Percentiles rank a stretch among this genome's conserved stretches.
These are phyloP conservation scores for Kluyveromyces lactis DNA, from an alignment of 805 yeast genomes.

Conservation along the genomic window DNA sequence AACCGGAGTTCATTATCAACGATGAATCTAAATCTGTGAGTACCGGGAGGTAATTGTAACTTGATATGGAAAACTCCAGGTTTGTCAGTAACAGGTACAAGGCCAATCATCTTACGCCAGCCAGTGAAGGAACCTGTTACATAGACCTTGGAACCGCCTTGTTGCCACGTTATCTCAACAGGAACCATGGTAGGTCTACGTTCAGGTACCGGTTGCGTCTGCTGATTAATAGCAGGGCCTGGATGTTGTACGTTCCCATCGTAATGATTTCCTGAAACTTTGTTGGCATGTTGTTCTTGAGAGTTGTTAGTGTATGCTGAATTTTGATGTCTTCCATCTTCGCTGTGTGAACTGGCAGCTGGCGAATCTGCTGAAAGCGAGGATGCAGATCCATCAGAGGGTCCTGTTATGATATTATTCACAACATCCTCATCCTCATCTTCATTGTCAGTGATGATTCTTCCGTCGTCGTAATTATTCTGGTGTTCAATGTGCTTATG, in stretches of 20 bases:
- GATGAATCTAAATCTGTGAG: constrained; percentile 87
- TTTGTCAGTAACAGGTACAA: constrained; percentile 36
- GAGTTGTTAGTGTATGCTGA: background rate
- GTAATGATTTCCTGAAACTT: background rate
- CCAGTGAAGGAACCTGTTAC: constrained; percentile 97
- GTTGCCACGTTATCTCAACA: constrained; percentile 81
- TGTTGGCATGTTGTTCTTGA: background rate
- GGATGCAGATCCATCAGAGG: constrained; percentile 3
- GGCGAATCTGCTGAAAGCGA: background rate
- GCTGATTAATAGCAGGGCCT: background rate
- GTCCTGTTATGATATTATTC: background rate
- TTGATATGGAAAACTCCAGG: constrained; percentile 48
- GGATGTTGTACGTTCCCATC: background rate
- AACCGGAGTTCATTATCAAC: constrained; percentile 89
- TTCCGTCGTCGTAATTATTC: background rate
- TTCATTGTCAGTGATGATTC: constrained; percentile 11
- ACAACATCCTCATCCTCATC: constrained; percentile 5
- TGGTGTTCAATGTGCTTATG: constrained; percentile 24
- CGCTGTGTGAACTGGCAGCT: background rate
- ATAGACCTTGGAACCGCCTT: constrained; percentile 93
- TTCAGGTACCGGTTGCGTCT: constrained; percentile 6
- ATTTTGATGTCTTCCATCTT: background rate
- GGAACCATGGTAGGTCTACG: constrained; percentile 29
- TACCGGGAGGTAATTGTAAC: constrained; percentile 77
- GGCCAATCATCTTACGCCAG: constrained; percentile 96